Base-by-base conservation (phyloP, 495 filamentous ascomycete genomes). In the Beverwykella pulmonaria region DNA sequence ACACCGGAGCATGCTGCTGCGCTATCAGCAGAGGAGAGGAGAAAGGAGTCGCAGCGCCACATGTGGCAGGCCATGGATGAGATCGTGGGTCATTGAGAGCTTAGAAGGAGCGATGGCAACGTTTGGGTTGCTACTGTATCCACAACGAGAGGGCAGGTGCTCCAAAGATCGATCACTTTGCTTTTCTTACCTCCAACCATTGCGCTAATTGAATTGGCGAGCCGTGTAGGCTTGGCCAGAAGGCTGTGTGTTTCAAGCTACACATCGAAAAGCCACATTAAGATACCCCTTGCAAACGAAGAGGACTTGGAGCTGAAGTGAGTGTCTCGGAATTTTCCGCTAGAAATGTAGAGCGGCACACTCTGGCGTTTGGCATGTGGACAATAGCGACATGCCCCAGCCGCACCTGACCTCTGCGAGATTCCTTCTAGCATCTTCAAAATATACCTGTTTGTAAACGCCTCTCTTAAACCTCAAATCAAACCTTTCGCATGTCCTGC, bases 1-100 rank as follows among this genome's bases (percentile, higher is more conserved):
- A 66, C 63, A 10, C 62, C 58, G 15, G 69, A 64, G 36, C n/a
- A 74, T 20, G 61, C 64, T 63, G 74, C 77, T 60, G 54, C 75
- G 0, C 67, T 76, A 15, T 55, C 61, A 29, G 48, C 67, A 20
- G 66, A 71, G 32, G 58, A 54, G 50, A 67, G 29, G 23, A 53
- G 67, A 61, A 68, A 34, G 48, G 63, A 67, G 20, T 60, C 29
- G 41, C 73, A 75, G 65, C 67, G 73, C 41, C 26, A 52, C 8
- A 62, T 62, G 56, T 75, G 73, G 73, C 52, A 53, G 39, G 70
- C 61, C 19, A 52, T 73, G 65, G 69, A 69, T 26, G 60, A 65
- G 48, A 46, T 67, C 15, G 25, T 67, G 55, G 63, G 63, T 5
- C 56, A 61, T 15, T 65, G 62, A 65, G 19, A n/a, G 48, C 23